Percentiles rank a stretch among this genome's conserved stretches.
Conservation (phyloP, 805 yeast species). For the Priceomyces carsonii region DNA sequence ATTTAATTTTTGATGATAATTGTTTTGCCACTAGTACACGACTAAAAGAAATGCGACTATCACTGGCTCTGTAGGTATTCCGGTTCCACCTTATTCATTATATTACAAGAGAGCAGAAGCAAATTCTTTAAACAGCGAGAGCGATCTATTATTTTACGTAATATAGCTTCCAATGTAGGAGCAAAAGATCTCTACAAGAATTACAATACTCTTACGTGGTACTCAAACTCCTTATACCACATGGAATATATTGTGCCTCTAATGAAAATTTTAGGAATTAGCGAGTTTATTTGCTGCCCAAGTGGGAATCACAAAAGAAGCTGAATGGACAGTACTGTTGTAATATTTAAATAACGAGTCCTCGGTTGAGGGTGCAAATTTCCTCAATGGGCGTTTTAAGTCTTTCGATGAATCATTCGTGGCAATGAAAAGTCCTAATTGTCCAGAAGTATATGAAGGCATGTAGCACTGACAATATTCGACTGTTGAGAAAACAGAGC, state of each 20-base stretch:
- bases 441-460: slow-evolving; percentile 89
- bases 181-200: too few relatives aligned
- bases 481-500: slow-evolving; percentile 58
- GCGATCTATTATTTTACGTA: too few relatives aligned
- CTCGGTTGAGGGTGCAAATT: slow-evolving; percentile 46
- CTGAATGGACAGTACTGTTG: slow-evolving; percentile 61
- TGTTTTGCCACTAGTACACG: too few relatives aligned
- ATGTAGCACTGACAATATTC: slow-evolving; percentile 76
- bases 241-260: too few relatives aligned
- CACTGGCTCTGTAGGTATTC: background rate
- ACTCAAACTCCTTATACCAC: too few relatives aligned
- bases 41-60: too few relatives aligned
- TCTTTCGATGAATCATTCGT: slow-evolving; percentile 51
- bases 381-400: slow-evolving; percentile 54
- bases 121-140: too few relatives aligned
- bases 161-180: too few relatives aligned
- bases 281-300: slow-evolving; percentile 52
- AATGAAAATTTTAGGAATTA: too few relatives aligned
- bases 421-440: slow-evolving; percentile 76
- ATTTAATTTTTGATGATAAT: slow-evolving; percentile 6
- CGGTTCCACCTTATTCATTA: too few relatives aligned
- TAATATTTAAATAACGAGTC: slow-evolving; percentile 59
- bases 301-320: slow-evolving; percentile 76
- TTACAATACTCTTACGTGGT: too few relatives aligned
- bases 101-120: too few relatives aligned